Conservation (phyloP, 805 yeast species). For the Lachancea nothofagi region DNA sequence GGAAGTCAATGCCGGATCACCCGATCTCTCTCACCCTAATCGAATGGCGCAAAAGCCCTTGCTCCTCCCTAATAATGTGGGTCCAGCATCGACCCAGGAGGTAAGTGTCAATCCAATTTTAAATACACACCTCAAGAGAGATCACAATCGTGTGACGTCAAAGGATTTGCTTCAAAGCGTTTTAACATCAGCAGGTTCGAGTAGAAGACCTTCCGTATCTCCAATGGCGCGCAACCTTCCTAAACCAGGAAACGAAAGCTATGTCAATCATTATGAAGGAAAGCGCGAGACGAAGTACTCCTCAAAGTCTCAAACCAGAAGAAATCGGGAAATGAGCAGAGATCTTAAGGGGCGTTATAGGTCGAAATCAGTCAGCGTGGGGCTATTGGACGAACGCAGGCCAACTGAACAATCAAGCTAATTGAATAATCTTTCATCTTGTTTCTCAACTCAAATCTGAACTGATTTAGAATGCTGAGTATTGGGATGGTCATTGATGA, state of each 20-base stretch:
- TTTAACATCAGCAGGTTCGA: constrained; percentile 13
- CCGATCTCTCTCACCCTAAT: neutral
- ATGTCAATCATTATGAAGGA: constrained; percentile 13
- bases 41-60: constrained; percentile 9
- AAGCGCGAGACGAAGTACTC: constrained; percentile 5
- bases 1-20: neutral
- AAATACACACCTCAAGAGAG: constrained; percentile 9
- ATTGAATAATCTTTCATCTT: neutral
- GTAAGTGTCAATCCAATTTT: constrained; percentile 14
- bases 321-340: constrained; percentile 1
- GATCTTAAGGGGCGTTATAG: constrained; percentile 10
- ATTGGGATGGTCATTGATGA: no score
- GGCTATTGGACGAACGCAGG: constrained; percentile 8
- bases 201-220: constrained; percentile 14
- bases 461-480: no score
- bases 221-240: neutral
- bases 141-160: constrained; percentile 15
- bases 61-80: constrained; percentile 6
- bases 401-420: neutral
- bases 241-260: neutral
- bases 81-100: constrained; percentile 18
- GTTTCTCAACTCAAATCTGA: neutral
- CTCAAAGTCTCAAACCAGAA: constrained; percentile 5
- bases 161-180: constrained; percentile 17
- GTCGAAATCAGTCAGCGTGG: constrained; percentile 13